These are phyloP conservation scores for Sporothrix curviconia DNA, from an alignment of 2,329 filamentous ascomycete genomes.

Conservation along the genomic window DNA sequence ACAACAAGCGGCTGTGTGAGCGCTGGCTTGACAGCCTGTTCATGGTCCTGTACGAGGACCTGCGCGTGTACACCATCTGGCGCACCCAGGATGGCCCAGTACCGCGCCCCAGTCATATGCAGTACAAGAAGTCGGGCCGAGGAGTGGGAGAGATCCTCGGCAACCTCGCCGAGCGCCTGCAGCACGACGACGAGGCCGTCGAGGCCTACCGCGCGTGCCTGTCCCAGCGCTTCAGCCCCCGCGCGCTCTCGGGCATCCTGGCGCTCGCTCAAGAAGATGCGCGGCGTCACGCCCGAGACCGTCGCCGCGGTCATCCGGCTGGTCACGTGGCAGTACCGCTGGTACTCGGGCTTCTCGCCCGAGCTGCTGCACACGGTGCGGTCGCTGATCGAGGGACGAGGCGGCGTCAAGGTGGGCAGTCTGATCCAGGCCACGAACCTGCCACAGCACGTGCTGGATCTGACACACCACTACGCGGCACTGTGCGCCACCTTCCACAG, in stretches of 20 bases:
- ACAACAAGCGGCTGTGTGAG: conserved; percentile 95
- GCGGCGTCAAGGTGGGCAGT: conserved; percentile 91
- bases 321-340: conserved; percentile 96
- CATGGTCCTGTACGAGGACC: conserved; percentile 97
- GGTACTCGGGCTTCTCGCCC: conserved; percentile 99
- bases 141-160: conserved; percentile 98
- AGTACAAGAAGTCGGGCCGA: conserved; percentile 96
- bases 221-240: conserved; percentile 82
- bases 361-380: conserved; percentile 81
- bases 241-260: conserved; percentile 80
- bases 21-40: conserved; percentile 97
- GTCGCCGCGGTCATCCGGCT: conserved; percentile 82
- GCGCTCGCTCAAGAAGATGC: conserved; percentile 60
- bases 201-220: conserved; percentile 91
- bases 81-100: conserved; percentile 96
- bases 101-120: conserved; percentile 83
- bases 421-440: conserved; percentile 95
- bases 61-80: conserved; percentile 99
- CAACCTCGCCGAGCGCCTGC: conserved; percentile 82
- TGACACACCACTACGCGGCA: conserved; percentile 94
- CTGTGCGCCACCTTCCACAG: conserved; percentile 92
- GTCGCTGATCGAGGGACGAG: conserved; percentile 93
- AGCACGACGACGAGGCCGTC: conserved; percentile 83
- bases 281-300: conserved; percentile 50
- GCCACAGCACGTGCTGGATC: conserved; percentile 83